Percentiles rank a stretch among this genome's conserved stretches.
These are phyloP conservation scores for Alternaria angustiovoidea DNA, from an alignment of 2,329 filamentous ascomycete genomes.

Conservation along the genomic window DNA sequence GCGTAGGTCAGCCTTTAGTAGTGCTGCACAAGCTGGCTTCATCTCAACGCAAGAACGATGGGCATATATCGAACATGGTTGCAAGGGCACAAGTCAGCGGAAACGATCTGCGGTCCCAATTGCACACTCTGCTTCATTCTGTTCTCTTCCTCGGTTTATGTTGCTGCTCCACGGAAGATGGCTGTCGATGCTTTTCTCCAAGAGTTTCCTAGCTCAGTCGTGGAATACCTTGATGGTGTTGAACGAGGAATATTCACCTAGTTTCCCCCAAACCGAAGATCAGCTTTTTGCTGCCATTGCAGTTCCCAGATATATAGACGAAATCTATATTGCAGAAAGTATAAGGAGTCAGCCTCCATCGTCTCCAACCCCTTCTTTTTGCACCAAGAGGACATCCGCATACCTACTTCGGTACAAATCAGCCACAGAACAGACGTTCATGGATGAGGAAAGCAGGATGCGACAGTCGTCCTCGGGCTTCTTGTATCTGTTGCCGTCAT, in stretches of 20 bases:
- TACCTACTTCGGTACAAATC: background rate
- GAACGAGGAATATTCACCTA: background rate
- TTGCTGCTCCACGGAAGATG: background rate
- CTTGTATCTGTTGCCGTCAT: no score
- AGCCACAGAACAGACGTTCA: background rate
- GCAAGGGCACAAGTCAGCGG: accelerated
- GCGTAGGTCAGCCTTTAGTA: background rate
- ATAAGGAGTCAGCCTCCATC: background rate
- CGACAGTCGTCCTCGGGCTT: no score
- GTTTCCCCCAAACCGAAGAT: no score
- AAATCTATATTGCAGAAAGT: background rate
- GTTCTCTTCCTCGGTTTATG: background rate
- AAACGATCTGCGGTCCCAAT: background rate
- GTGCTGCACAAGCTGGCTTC: background rate
- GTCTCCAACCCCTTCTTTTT: background rate
- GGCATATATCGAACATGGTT: background rate
- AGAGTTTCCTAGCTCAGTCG: background rate
- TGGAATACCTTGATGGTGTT: background rate
- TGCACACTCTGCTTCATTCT: background rate
- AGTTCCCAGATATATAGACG: background rate
- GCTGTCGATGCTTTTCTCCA: background rate
- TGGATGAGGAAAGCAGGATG: background rate
- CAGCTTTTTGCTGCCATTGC: background rate
- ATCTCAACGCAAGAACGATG: background rate
- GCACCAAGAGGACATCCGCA: background rate